phyloP scores from a whole-genome alignment of 2,329 filamentous ascomycete species.

The Coleophoma cylindrospora region DNA sequence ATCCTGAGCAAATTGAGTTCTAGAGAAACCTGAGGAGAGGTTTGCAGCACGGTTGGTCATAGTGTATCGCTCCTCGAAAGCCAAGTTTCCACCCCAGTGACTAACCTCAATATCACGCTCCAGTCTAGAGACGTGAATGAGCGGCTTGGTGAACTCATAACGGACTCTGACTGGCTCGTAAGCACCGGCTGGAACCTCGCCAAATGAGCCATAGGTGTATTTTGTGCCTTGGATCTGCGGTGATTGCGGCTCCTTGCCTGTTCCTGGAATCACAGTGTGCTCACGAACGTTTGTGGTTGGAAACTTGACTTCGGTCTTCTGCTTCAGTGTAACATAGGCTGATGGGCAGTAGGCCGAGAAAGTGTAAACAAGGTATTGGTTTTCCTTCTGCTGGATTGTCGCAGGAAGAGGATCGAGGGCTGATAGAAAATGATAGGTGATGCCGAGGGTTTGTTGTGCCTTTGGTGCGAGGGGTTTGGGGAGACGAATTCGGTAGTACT shows the following conservation, averaged over 20 bases:
- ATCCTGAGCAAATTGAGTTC: constrained; percentile 69
- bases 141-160: constrained; percentile 92
- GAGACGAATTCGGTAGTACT: constrained; percentile 83
- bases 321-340: constrained; percentile 80
- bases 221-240: constrained; percentile 81
- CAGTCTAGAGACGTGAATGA: constrained; percentile 72
- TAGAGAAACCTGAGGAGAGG: constrained; percentile 66
- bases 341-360: constrained; percentile 84
- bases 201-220: constrained; percentile 87
- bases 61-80: constrained; percentile 90
- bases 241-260: constrained; percentile 49
- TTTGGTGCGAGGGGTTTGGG: constrained; percentile 71
- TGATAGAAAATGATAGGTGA: constrained; percentile 77
- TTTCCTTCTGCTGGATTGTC: constrained; percentile 74
- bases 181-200: constrained; percentile 74
- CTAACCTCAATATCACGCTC: constrained; percentile 93
- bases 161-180: constrained; percentile 70
- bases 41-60: constrained; percentile 82
- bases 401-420: constrained; percentile 78
- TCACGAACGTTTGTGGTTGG: constrained; percentile 74
- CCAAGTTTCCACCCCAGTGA: constrained; percentile 96
- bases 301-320: constrained; percentile 96
- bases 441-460: constrained; percentile 78
- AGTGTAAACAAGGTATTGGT: constrained; percentile 80
- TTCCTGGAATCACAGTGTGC: constrained; percentile 69